phyloP scores from a whole-genome alignment of 495 filamentous ascomycete species.

The Penicillium samsonianum region DNA sequence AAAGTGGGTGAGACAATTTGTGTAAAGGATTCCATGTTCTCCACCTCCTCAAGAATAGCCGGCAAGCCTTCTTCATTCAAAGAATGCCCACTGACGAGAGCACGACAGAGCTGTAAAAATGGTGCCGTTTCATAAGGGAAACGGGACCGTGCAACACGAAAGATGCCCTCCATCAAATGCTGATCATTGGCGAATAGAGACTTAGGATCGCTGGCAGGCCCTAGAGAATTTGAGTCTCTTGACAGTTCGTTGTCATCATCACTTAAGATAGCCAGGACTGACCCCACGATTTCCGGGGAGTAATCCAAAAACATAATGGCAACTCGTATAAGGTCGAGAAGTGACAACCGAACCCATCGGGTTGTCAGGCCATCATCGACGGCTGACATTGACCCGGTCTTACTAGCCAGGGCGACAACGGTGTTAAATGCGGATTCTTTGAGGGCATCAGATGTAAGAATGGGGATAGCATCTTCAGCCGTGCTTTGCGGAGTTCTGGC shows the following conservation, averaged over 20 bases:
- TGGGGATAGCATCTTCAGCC: constrained; percentile 49
- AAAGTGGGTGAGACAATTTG: constrained; percentile 66
- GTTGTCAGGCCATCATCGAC: constrained; percentile 42
- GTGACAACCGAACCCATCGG: constrained; percentile 52
- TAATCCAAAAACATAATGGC: constrained; percentile 62
- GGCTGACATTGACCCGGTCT: constrained; percentile 37
- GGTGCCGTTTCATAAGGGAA: constrained; percentile 89
- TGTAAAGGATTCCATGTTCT: constrained; percentile 69
- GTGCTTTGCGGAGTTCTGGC: constrained; percentile 39
- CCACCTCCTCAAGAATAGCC: constrained; percentile 55
- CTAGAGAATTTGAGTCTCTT: constrained; percentile 34
- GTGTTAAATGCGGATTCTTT: constrained; percentile 61
- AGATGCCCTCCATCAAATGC: constrained; percentile 54
- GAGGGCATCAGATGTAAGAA: constrained; percentile 55
- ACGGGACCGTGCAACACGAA: constrained; percentile 64
- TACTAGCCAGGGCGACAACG: constrained; percentile 57
- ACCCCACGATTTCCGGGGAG: constrained; percentile 61
- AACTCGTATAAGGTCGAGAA: constrained; percentile 66
- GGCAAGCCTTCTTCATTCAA: constrained; percentile 53
- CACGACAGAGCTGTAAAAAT: constrained; percentile 66
- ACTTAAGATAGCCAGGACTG: constrained; percentile 61
- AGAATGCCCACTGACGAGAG: constrained; percentile 44
- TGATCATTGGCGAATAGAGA: constrained; percentile 56
- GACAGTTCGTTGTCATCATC: constrained; percentile 30
- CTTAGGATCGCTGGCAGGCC: constrained; percentile 49